These are phyloP conservation scores for Epichloe gansuensis DNA, from an alignment of 2,329 filamentous ascomycete species.

Conservation along the genomic window DNA sequence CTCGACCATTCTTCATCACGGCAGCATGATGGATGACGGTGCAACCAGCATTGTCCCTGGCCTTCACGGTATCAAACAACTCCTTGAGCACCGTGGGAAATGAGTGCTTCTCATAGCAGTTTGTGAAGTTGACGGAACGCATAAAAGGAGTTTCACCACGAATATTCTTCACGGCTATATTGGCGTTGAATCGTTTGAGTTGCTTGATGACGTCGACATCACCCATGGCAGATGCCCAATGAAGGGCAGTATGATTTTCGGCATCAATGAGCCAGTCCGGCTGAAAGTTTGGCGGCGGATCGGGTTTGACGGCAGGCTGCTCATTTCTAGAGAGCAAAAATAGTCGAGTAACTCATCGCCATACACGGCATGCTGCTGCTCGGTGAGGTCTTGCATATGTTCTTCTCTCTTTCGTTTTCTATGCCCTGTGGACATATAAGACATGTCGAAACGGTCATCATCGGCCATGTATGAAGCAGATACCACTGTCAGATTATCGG, in stretches of 20 bases:
- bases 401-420: slow-evolving; percentile 70
- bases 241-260: slow-evolving; percentile 81
- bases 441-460: slow-evolving; percentile 62
- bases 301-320: slow-evolving; percentile 57
- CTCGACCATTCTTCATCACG: slow-evolving; percentile 69
- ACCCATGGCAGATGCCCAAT: slow-evolving; percentile 97
- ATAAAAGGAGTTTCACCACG: slow-evolving; percentile 85
- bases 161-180: slow-evolving; percentile 56
- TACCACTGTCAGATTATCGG: slow-evolving; percentile 71
- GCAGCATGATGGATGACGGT: slow-evolving; percentile 94
- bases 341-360: slow-evolving; percentile 92
- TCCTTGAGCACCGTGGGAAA: slow-evolving; percentile 78
- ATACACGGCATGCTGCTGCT: slow-evolving; percentile 82
- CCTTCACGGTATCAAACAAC: slow-evolving; percentile 68
- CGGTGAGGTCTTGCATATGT: slow-evolving; percentile 48
- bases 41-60: slow-evolving; percentile 66
- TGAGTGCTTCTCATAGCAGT: slow-evolving; percentile 87
- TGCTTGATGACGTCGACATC: slow-evolving; percentile 86
- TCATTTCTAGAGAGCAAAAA: slow-evolving; percentile 75
- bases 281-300: slow-evolving; percentile 76
- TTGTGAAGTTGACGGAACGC: slow-evolving; percentile 89
- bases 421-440: slow-evolving; percentile 47
- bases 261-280: slow-evolving; percentile 89
- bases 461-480: slow-evolving; percentile 80
- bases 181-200: slow-evolving; percentile 69